Conservation (phyloP, 2,329 filamentous ascomycete genomes). For the Rosellinia necatrix region DNA sequence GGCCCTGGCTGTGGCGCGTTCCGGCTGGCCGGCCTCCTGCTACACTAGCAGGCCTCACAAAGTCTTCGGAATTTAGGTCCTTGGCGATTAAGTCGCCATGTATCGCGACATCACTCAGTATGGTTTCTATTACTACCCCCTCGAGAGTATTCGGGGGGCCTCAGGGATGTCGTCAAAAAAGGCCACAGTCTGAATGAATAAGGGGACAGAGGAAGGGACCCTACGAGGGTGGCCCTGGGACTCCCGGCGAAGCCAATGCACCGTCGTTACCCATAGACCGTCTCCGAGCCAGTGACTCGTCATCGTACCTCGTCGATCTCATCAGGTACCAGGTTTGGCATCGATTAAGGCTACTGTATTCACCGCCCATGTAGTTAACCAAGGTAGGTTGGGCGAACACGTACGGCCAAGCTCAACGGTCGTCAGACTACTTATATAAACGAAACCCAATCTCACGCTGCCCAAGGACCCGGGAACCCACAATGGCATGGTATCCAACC, state of each 20-base stretch:
- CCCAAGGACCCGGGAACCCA: constrained; percentile 19
- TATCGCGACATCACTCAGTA: background rate
- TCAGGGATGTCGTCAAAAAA: background rate
- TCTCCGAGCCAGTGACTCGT: background rate
- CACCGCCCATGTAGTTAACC: constrained; percentile 6
- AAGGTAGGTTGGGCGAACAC: constrained; percentile 2
- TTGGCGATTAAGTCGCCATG: background rate
- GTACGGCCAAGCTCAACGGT: constrained; percentile 12
- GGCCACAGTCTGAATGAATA: background rate
- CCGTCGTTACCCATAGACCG: background rate
- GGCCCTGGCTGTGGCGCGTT: background rate
- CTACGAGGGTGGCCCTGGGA: constrained; percentile 1
- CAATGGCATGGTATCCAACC: constrained; percentile 14
- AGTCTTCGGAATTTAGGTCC: background rate
- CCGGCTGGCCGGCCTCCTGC: background rate
- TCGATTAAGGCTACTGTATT: constrained; percentile 2
- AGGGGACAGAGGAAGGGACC: background rate
- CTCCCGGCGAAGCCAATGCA: background rate
- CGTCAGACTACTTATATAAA: constrained; percentile 14
- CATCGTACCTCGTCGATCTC: constrained; percentile 4
- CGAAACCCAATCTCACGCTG: constrained; percentile 15
- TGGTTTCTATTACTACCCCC: too few species aligned
- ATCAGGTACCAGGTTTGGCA: background rate
- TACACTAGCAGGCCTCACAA: background rate
- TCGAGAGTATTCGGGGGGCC: too few species aligned